Evolutionary conservation across 2,329 filamentous ascomycete species (phyloP).

Genomic region (Stemphylium vesicarium): DNA sequence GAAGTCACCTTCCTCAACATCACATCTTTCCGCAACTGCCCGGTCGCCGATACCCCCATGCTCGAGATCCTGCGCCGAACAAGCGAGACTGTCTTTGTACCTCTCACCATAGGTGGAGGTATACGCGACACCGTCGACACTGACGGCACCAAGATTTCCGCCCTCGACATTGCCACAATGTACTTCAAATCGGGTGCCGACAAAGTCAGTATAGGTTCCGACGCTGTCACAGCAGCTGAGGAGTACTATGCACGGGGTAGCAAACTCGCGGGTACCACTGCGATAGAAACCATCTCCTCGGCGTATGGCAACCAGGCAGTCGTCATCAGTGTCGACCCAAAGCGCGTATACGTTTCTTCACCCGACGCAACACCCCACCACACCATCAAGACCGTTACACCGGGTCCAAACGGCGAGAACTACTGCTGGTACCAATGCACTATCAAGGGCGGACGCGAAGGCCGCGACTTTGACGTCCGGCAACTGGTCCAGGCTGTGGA

Average conservation of each 20-base stretch:
- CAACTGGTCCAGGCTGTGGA: conserved; percentile 89
- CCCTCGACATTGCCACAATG: conserved; percentile 90
- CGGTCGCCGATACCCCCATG: conserved; percentile 91
- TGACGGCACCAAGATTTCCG: conserved; percentile 84
- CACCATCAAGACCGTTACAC: conserved; percentile 72
- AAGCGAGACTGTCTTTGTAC: conserved; percentile 92
- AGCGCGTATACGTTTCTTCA: conserved; percentile 80
- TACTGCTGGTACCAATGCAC: conserved; percentile 98
- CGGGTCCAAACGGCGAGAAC: conserved; percentile 76
- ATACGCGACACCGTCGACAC: conserved; percentile 92
- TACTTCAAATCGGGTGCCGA: conserved; percentile 98
- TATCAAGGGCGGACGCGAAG: conserved; percentile 92
- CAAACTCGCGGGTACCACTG: conserved; percentile 77
- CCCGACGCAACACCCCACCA: conserved; percentile 75
- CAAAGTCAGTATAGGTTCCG: conserved; percentile 95
- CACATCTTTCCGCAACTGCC: conserved; percentile 95
- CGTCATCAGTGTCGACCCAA: conserved; percentile 93
- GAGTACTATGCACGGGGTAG: conserved; percentile 78
- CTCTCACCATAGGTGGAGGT: conserved; percentile 91
- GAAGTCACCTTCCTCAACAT: conserved; percentile 99
- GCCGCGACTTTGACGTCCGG: conserved; percentile 89
- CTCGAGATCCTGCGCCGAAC: conserved; percentile 87
- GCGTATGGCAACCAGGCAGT: conserved; percentile 98
- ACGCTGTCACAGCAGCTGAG: conserved; percentile 91
- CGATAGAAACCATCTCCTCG: conserved; percentile 91